Base-by-base conservation (phyloP, 139 green algal genomes). In the Nannochloris sp. region DNA sequence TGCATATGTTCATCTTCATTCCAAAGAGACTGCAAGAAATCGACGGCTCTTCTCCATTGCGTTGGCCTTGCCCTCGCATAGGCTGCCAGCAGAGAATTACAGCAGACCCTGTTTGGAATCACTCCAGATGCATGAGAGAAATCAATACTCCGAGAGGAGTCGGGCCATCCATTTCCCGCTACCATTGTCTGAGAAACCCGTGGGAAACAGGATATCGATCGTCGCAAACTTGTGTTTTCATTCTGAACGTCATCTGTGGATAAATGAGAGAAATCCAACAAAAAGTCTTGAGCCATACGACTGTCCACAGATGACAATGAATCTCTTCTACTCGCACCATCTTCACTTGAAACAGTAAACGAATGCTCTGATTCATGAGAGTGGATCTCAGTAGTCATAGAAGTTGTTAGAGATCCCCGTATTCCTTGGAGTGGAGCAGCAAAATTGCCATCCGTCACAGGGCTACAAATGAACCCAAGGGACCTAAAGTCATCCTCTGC, bases 11-110 rank as follows among this genome's bases (percentile, higher is more conserved):
- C 80, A 8, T 77, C 78, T 37, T 74, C 84, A 40, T 20, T 16
- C 73, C 78, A 84, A 86, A 94, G 93, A 33, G 85, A 77, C 43
- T 78, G 63, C 51, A 92, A 70, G 53, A 92, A 74, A 44, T 72
- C 62, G 56, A 91, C 66, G 5, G 85, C 82, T 44, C 77, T 76
- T 46, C 66, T 33, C 69, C 63, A 76, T 74, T 88, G 83, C 0
- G 84, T 78, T 6, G 87, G 87, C 11, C 68, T 68, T 12, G 87
- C 88, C 2, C 86, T 72, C 0, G 88, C 79, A 50, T 94, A 94
- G 0, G 88, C 85, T 0, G 85, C 85, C 62, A 95, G 79, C 60
- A 95, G 78, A 2, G 87, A 84, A 61, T 95, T 95, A 78, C 87
- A 93, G 76, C 87, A 94, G 5, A 95, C 85, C 28, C 84, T 65